phyloP scores from a whole-genome alignment of 345 rosid genomes.

The Rhizophora apiculata region DNA sequence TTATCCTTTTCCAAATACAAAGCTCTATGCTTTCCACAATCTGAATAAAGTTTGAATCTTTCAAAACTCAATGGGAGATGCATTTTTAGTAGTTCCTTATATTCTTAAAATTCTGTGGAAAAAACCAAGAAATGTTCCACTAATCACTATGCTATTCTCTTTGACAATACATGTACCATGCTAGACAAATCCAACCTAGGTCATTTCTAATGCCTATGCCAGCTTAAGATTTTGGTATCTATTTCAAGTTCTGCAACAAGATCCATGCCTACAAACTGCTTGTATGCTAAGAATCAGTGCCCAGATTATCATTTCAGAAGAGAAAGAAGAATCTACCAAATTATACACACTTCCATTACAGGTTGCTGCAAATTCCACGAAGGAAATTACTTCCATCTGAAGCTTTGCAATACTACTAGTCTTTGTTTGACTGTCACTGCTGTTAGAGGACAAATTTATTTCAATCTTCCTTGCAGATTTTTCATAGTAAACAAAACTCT shows the following conservation, averaged over 20 bases:
- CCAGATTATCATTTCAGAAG: conserved; percentile 10
- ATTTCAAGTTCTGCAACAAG: conserved; percentile 4
- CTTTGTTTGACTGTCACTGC: conserved; percentile 20
- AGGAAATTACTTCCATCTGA: conserved; percentile 57
- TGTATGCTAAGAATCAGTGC: conserved; percentile 1
- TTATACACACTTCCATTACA: conserved; percentile 49
- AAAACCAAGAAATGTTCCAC: too few relatives aligned
- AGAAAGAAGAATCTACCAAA: conserved; percentile 39
- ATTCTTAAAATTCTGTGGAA: too few relatives aligned
- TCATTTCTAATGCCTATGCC: too few relatives aligned
- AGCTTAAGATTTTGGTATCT: too few relatives aligned
- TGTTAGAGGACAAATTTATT: conserved; percentile 19
- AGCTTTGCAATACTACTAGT: conserved; percentile 39
- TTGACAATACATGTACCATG: too few relatives aligned
- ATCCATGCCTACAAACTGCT: conserved; percentile 14
- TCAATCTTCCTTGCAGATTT: conserved; percentile 26
- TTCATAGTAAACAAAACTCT: conserved; percentile 18
- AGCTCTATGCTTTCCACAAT: too few relatives aligned
- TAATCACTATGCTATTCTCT: too few relatives aligned
- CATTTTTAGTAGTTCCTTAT: too few relatives aligned
- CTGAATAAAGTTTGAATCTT: too few relatives aligned
- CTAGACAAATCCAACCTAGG: too few relatives aligned
- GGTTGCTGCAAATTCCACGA: conserved; percentile 66
- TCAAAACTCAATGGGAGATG: too few relatives aligned
- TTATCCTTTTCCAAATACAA: too few relatives aligned